Percentiles rank a stretch among this genome's conserved stretches.
Evolutionary conservation across 2,329 filamentous ascomycete genomes (phyloP).

Genomic region (Acrocalymma vagum): DNA sequence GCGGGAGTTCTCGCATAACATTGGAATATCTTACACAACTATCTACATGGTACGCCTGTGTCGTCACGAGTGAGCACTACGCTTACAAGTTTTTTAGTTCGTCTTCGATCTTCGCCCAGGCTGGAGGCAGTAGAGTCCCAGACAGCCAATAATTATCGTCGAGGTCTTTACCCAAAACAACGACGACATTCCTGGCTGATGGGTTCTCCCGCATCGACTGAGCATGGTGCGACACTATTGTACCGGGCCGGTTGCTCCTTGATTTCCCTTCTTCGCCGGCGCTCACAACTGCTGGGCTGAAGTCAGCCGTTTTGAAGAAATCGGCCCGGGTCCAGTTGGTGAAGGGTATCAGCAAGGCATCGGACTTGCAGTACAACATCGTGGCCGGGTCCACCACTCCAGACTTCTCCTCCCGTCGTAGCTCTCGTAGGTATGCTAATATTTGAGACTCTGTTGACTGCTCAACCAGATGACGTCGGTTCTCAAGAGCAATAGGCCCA

Average conservation of each 20-base stretch:
- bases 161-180: constrained; percentile 22
- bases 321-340: constrained; percentile 24
- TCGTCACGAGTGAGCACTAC: neutral
- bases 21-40: no score
- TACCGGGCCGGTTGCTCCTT: constrained; percentile 18
- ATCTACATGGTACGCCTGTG: no score
- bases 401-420: constrained; percentile 3
- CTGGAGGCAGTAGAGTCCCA: constrained; percentile 9
- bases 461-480: constrained; percentile 17
- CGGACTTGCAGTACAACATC: constrained; percentile 11
- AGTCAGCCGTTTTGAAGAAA: constrained; percentile 27
- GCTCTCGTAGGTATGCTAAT: constrained; percentile 27
- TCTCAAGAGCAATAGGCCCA: constrained; percentile 22
- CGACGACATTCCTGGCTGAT: constrained; percentile 15
- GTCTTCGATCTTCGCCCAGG: constrained; percentile 21
- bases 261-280: constrained; percentile 3
- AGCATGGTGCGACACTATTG: constrained; percentile 20
- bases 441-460: constrained; percentile 28
- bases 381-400: constrained; percentile 28
- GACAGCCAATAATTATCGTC: constrained; percentile 19
- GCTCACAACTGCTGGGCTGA: constrained; percentile 20
- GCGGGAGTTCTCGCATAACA: no score
- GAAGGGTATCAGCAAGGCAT: constrained; percentile 18
- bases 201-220: constrained; percentile 10
- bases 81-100: constrained; percentile 3